A percentile compares a stretch with the other conserved stretches of the same genome.
Evolutionary conservation across 2,329 filamentous ascomycete species (phyloP).

Genomic region (Parastagonospora avenae): DNA sequence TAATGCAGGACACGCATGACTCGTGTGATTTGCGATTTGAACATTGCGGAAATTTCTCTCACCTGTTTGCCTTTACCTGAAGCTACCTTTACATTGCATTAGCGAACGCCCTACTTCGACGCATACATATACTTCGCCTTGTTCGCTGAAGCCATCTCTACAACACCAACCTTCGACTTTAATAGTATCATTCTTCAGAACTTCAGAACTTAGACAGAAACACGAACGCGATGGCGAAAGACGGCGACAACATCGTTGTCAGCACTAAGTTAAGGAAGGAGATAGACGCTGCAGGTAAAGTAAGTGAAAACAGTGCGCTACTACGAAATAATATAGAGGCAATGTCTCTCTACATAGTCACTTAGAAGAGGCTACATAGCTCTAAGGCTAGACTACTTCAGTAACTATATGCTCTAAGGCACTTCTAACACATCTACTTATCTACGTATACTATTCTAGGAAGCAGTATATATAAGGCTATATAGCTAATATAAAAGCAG

Average conservation of each 20-base stretch:
- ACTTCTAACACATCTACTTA: no score
- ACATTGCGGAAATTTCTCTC: neutral
- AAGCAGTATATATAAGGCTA: neutral
- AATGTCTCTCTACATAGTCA: no score
- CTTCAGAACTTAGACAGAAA: no score
- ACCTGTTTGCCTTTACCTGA: neutral
- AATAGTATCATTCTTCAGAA: no score
- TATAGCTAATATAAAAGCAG: conserved; percentile 5
- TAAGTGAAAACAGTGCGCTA: neutral
- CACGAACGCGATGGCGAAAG: neutral
- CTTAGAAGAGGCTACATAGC: no score
- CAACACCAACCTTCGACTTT: no score
- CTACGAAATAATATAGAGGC: neutral
- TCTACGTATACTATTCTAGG: no score
- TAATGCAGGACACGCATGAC: conserved; percentile 18
- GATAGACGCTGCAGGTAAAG: conserved; percentile 13
- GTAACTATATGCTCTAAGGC: no score
- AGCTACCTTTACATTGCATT: neutral
- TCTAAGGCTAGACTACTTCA: no score
- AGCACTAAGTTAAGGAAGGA: conserved; percentile 9
- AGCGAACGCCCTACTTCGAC: neutral
- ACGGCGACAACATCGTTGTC: conserved; percentile 4
- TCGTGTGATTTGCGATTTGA: neutral
- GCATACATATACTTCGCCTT: no score
- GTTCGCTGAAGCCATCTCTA: no score